These are phyloP conservation scores for Colletotrichum sp. DNA, from an alignment of 2,329 filamentous ascomycete species.

Conservation along the genomic window DNA sequence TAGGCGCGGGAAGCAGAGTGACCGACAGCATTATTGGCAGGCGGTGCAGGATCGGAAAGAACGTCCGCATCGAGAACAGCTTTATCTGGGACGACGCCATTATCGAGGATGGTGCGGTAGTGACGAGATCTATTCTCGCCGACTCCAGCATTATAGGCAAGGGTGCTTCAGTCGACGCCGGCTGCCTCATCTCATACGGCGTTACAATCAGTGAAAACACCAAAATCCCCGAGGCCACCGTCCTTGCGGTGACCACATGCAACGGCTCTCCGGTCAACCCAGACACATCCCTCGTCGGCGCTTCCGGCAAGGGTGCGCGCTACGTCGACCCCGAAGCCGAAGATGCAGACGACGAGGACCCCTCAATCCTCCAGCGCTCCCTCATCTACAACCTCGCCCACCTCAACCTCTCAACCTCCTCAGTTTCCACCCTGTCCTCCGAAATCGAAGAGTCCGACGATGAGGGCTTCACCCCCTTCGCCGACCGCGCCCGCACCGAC, in stretches of 20 bases:
- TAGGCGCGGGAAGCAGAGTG: constrained; percentile 76
- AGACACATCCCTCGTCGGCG: constrained; percentile 53
- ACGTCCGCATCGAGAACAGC: constrained; percentile 78
- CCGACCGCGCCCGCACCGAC: constrained; percentile 65
- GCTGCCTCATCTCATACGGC: constrained; percentile 80
- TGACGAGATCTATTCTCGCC: constrained; percentile 79
- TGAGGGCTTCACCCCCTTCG: constrained; percentile 59
- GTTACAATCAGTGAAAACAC: constrained; percentile 72
- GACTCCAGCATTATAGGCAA: constrained; percentile 74
- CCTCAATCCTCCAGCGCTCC: constrained; percentile 57
- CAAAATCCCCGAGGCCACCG: constrained; percentile 41
- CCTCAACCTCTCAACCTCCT: constrained; percentile 58
- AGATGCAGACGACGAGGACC: constrained; percentile 55
- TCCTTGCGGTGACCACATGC: constrained; percentile 40
- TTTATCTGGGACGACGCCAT: constrained; percentile 88
- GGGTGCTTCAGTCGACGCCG: constrained; percentile 70
- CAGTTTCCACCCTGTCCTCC: constrained; percentile 66
- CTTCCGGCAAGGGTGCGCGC: constrained; percentile 53
- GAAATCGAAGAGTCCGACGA: constrained; percentile 70
- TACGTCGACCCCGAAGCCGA: constrained; percentile 54
- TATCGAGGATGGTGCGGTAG: constrained; percentile 75
- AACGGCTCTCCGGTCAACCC: constrained; percentile 41
- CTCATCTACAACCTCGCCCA: constrained; percentile 60
- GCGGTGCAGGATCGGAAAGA: constrained; percentile 84
- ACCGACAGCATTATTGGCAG: constrained; percentile 82